Conservation (phyloP, 1,284 basidiomycete genomes). For the Fistulinella cinereoalba region DNA sequence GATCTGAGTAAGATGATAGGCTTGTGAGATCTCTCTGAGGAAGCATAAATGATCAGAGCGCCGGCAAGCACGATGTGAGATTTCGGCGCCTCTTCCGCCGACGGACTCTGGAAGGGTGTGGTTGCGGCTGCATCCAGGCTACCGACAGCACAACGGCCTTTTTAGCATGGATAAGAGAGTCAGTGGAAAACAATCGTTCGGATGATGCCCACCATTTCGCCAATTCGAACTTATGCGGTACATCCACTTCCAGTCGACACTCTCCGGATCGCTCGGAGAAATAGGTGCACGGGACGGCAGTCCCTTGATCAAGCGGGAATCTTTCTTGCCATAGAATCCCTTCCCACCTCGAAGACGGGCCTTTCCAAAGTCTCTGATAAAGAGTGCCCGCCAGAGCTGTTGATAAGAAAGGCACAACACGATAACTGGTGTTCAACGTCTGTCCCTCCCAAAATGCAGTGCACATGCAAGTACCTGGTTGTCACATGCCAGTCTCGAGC, state of each 20-base stretch:
- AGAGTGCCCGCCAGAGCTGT: slow-evolving; percentile 58
- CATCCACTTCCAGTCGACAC: slow-evolving; percentile 77
- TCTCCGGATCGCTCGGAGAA: slow-evolving; percentile 23
- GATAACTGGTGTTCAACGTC: slow-evolving; percentile 16
- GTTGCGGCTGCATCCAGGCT: slow-evolving; percentile 7
- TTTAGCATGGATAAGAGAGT: slow-evolving; percentile 20
- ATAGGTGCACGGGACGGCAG: slow-evolving; percentile 51
- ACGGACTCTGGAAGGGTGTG: neutral
- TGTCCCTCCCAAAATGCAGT: slow-evolving; percentile 5
- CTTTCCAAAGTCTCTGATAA: slow-evolving; percentile 61
- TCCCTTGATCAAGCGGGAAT: slow-evolving; percentile 57
- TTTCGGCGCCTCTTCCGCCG: slow-evolving; percentile 2
- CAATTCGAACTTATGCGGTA: slow-evolving; percentile 79
- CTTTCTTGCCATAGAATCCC: slow-evolving; percentile 54
- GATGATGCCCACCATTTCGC: slow-evolving; percentile 58
- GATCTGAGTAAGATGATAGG: slow-evolving; percentile 30
- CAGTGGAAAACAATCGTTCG: slow-evolving; percentile 11
- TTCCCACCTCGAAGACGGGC: slow-evolving; percentile 61
- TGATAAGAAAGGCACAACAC: slow-evolving; percentile 8
- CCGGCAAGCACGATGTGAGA: slow-evolving; percentile 44
- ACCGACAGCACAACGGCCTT: slow-evolving; percentile 33
- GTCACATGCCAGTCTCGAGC: slow-evolving; percentile 60
- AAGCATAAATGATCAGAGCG: slow-evolving; percentile 39
- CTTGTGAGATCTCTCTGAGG: slow-evolving; percentile 28
- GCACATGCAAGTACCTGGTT: slow-evolving; percentile 44